These are phyloP conservation scores for Cronartium quercuum DNA, from an alignment of 1,284 basidiomycete species.

Conservation along the genomic window DNA sequence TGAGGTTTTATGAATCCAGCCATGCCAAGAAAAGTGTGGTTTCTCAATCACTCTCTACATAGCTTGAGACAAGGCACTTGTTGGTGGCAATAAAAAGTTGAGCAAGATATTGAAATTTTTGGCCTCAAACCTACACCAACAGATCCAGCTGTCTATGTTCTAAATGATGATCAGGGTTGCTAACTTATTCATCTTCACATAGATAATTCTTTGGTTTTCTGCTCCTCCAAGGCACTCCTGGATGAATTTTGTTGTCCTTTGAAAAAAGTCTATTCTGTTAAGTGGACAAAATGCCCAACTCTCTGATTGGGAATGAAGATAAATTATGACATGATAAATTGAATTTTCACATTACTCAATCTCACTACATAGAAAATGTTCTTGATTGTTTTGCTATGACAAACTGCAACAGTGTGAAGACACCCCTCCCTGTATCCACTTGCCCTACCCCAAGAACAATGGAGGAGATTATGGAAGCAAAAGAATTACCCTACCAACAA, in stretches of 20 bases:
- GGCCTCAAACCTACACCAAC: not conserved
- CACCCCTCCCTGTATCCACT: not conserved
- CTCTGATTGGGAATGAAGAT: slow-evolving; percentile 18
- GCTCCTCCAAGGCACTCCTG: too few species aligned
- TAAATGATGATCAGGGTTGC: not conserved
- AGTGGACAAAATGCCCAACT: too few species aligned
- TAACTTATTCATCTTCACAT: slow-evolving; percentile 13
- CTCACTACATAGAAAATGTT: too few species aligned
- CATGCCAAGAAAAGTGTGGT: not conserved
- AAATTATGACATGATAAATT: not conserved
- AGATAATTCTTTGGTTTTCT: slow-evolving; percentile 4
- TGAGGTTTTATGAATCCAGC: not conserved
- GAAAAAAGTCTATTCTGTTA: too few species aligned
- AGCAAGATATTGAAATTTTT: not conserved
- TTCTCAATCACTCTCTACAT: slow-evolving; percentile 5
- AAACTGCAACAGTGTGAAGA: not conserved
- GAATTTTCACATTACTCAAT: not conserved
- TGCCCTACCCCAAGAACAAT: too few species aligned
- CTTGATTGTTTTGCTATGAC: not conserved
- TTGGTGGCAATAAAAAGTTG: not conserved
- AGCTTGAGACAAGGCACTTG: slow-evolving; percentile 5
- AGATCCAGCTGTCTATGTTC: slow-evolving; percentile 11
- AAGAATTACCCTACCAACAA: too few species aligned
- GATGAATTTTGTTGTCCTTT: too few species aligned
- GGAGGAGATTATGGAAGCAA: too few species aligned